Base-by-base conservation (phyloP, 78 protist genomes). In the Protostelium mycophagum region DNA sequence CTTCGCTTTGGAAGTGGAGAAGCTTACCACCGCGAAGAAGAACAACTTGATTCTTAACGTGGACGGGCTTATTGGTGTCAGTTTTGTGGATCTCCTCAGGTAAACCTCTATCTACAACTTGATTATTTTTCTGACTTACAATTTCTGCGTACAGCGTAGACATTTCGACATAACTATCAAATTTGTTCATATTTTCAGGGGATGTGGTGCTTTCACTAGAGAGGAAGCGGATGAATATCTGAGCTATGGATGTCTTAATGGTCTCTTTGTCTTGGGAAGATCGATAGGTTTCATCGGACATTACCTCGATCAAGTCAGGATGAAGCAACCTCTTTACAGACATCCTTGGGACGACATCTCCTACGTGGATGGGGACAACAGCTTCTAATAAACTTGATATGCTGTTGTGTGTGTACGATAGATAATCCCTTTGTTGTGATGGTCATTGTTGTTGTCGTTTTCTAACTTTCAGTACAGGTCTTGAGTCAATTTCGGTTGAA, bases 231-330 rank as follows among this genome's bases (percentile, higher is more conserved):
- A 96, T 84, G 95, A 91, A 38, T 38, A 85, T 38, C 63, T 94
- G 9, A 90, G 92, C 83, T 88, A 86, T 37, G 96, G 98, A 51
- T 38, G 39, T 86, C 91, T 98, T 29, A 98, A 97, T 89, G 98
- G 98, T 35, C 95, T 98, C 95, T 98, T 98, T 90, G 97, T 97
- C 34, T 91, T 97, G 39, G 98, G 97, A 9, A 96, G 99, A 83
- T 88, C 97, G 86, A 88, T 95, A 34, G 99, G 99, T 83, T 90
- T 98, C 87, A 95, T 98, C 63, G 99, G 99, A 0, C 99, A 98
- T 91, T 95, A 38, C 37, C 51, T 97, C 37, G 99, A 98, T 87
- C 99, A 98, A 95, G 95, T 94, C 95, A 90, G 99, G 25, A 93
- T 97, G 87, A 93, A 92, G 94, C 99, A 98, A 84, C 94, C 93